These are phyloP conservation scores for Dendrobium nobile DNA, from an alignment of 106 monocot species.

Conservation along the genomic window DNA sequence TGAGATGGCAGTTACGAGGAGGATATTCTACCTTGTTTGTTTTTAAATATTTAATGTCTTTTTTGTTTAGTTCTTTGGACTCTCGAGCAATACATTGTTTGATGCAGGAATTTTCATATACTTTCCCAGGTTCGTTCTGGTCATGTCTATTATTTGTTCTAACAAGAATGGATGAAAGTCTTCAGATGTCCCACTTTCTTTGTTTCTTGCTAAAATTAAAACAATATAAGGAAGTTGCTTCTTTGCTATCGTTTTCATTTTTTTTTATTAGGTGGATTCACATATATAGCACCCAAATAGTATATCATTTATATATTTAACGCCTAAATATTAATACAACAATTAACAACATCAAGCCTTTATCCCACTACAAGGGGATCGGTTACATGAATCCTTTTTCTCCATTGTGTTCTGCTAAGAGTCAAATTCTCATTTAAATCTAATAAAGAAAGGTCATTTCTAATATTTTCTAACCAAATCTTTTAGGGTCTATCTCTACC, in stretches of 20 bases:
- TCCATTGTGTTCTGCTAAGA: too few relatives aligned
- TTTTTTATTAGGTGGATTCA: too few relatives aligned
- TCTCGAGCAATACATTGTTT: neutral
- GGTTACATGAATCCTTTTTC: too few relatives aligned
- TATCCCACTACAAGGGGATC: too few relatives aligned
- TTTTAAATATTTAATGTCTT: neutral
- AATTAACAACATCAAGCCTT: too few relatives aligned
- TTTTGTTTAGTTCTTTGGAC: neutral
- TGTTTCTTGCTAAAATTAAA: neutral
- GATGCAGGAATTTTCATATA: neutral
- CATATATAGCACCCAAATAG: too few relatives aligned
- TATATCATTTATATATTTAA: too few relatives aligned
- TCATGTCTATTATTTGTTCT: neutral
- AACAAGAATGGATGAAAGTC: neutral
- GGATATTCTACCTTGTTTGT: slow-evolving; percentile 30
- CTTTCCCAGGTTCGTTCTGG: neutral
- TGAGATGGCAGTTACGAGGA: slow-evolving; percentile 87
- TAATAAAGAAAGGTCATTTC: too few relatives aligned
- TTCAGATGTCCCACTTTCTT: neutral
- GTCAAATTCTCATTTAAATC: too few relatives aligned
- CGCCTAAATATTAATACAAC: too few relatives aligned
- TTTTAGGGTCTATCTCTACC: too few relatives aligned
- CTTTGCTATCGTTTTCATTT: neutral
- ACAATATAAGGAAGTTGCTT: neutral
- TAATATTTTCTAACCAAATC: too few relatives aligned